Base-by-base conservation (phyloP, 495 filamentous ascomycete genomes). In the Terfezia claveryi region DNA sequence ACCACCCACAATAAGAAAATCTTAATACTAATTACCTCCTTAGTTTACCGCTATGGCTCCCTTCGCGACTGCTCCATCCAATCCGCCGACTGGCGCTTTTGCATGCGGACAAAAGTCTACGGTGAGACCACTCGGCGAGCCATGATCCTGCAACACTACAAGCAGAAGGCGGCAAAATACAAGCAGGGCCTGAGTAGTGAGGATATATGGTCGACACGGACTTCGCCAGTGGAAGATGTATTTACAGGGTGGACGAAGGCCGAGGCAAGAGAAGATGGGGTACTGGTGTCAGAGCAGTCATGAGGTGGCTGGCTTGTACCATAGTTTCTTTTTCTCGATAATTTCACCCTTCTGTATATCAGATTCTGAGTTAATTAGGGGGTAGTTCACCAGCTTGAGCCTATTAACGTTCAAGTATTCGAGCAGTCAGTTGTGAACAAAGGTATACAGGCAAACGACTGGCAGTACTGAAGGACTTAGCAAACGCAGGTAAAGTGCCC, bases 31-130 rank as follows among this genome's bases (percentile, higher is more conserved):
- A 62, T 44, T 37, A 12, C 6, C 46, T 72, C 69, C 51, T 64
- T 70, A 58, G 69, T 96, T 8, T 98, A 98, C 74, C 83, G 91
- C 44, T 80, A 84, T 67, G 91, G 91, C 55, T 68, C 66, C 44
- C 59, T 91, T 50, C 76, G 80, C 2, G 71, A 75, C 10, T 98
- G 91, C 72, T 70, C 70, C 32, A 80, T 89, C 59, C 80, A 83
- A 49, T 93, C 87, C 84, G 73, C 79, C 59, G 81, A 89, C 66
- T 95, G 91, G 71, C 86, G 89, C 79, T 83, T 94, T 69, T 98
- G 91, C 72, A 93, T 98, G 85, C 80, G 82, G 55, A 80, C 79
- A n/a, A 76, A 77, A 69, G 60, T 65, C 46, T 68, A 74, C 65
- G 44, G 63, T 14, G 56, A 60, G 7, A 62, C 58, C 14, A 61